Evolutionary conservation across 2,329 filamentous ascomycete genomes (phyloP), one percentile per base, ranked within the genome.

Genomic region (Fusarium coicis): DNA sequence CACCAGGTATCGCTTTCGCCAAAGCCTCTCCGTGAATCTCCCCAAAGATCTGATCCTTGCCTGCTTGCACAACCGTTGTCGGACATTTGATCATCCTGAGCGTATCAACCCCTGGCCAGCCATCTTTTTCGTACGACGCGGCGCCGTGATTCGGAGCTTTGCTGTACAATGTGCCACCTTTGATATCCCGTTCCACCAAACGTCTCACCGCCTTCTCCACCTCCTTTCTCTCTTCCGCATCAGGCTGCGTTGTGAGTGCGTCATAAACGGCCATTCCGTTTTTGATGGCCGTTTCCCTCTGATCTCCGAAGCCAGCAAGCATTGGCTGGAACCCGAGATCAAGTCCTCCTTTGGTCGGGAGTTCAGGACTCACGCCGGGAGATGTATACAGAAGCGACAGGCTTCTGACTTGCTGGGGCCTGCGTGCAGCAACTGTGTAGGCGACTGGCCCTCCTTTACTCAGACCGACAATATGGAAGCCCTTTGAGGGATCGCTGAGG

Each of bases 1-100:
- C 70, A 11, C 64, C 61, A 5, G 69, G 50, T 12, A 80, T 73
- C 1, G 68, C 78, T 21, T 70, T 74, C 5, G 56, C 73, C 46
- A 81, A 47, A 1, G 75, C 76, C 36, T 80, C 63, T 4, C 72
- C 77, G 32, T 81, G 79, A 37, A 59, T 65, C 42, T 68, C 55
- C 0, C 76, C 74, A 66, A 81, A 80, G 10, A 77, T 56, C 50
- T 79, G 80, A 39, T 80, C 79, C 34, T 80, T 77, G 7, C 50
- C 75, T 7, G 75, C 75, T 49, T 80, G 78, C 30, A 80, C 67
- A 18, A 81, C 78, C 2, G 76, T 76, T 2, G 78, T 68, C 16
- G 79, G 77, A 23, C 78, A 80, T 4, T 49, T 69, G 30, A 81
- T 57, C 7, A 66, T 19, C 36, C 72, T 69, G 37, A 80, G 72